Base-by-base conservation (phyloP, 192 early-diverging fungal genomes). In the Coemansia sp. region DNA sequence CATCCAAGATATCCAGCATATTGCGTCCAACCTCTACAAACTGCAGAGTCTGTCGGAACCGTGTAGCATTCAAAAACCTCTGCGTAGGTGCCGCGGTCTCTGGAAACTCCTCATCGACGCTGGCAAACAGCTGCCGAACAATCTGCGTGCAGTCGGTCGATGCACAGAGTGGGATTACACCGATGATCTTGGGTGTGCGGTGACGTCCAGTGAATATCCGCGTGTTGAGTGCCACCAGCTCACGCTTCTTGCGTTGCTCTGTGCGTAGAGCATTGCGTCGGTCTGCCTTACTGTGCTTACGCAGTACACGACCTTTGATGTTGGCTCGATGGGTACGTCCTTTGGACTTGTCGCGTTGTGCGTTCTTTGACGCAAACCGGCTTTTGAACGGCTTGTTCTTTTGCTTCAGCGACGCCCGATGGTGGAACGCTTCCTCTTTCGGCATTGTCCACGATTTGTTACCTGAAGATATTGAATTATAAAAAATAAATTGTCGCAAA, bases 311-410 rank as follows among this genome's bases (percentile, higher is more conserved):
- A 19, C 77, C 67, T 69, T 89, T 87, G 56, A 86, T 44, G 22
- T 66, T 54, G 2, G 55, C 72, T 2, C 87, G 80, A 47, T 84
- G 74, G 10, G 87, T 80, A 42, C 87, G 87, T 41, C 89, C 86
- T 84, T 97, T 97, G 37, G 78, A 77, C 53, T 85, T 83, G 50
- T 87, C 88, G 57, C 89, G 87, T 33, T 90, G 53, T 10, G 72
- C 60, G 29, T 87, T 85, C 55, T 97, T 98, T 1, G 90, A 80
- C 18, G 89, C 80, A 81, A 91, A 88, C 58, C 87, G 86, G 9
- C 90, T 91, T 77, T 98, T 98, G 86, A 98, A 98, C 46, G 86
- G 83, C 72, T 97, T 98, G 85, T 98, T 95, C 55, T 78, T 80
- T 73, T 94, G 90, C 78, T 93, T 95, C 46, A 92, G 78, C 23